These are phyloP conservation scores for Caloboletus firmus DNA, from an alignment of 1,284 basidiomycete genomes.

Conservation along the genomic window DNA sequence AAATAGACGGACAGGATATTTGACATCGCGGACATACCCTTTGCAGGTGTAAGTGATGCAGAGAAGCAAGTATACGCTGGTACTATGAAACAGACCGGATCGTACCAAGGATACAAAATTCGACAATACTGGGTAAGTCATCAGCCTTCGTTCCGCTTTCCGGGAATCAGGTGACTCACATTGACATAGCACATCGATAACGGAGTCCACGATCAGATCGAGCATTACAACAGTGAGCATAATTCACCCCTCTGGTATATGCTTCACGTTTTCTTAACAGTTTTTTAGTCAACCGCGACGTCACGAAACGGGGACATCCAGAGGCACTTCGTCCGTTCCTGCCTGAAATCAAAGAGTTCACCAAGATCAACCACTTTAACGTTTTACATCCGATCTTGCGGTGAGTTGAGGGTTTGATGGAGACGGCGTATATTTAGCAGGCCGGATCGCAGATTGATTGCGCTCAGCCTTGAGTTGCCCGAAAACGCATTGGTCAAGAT, in stretches of 20 bases:
- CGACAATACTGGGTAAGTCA: slow-evolving; percentile 51
- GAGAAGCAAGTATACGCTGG: slow-evolving; percentile 56
- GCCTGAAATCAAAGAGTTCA: slow-evolving; percentile 57
- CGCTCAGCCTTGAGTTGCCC: slow-evolving; percentile 58
- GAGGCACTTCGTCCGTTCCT: slow-evolving; percentile 52
- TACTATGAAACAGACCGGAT: slow-evolving; percentile 50
- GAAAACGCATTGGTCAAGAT: slow-evolving; percentile 54
- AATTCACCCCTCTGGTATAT: neutral
- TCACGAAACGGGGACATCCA: slow-evolving; percentile 48
- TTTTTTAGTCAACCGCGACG: slow-evolving; percentile 46
- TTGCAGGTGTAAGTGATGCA: slow-evolving; percentile 49
- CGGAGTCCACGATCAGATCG: slow-evolving; percentile 58
- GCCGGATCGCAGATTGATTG: slow-evolving; percentile 43
- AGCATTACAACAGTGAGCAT: slow-evolving; percentile 54
- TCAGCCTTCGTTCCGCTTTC: neutral
- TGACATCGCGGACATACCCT: slow-evolving; percentile 63
- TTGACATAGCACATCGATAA: slow-evolving; percentile 49
- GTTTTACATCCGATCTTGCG: slow-evolving; percentile 51
- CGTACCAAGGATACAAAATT: slow-evolving; percentile 61
- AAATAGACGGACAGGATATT: slow-evolving; percentile 54
- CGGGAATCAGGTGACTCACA: neutral
- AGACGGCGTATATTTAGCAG: neutral
- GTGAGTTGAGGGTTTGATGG: slow-evolving; percentile 26
- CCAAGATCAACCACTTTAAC: slow-evolving; percentile 50
- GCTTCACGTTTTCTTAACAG: neutral